Conservation (phyloP, 140 eudicot species). For the Flaveria floridana region DNA sequence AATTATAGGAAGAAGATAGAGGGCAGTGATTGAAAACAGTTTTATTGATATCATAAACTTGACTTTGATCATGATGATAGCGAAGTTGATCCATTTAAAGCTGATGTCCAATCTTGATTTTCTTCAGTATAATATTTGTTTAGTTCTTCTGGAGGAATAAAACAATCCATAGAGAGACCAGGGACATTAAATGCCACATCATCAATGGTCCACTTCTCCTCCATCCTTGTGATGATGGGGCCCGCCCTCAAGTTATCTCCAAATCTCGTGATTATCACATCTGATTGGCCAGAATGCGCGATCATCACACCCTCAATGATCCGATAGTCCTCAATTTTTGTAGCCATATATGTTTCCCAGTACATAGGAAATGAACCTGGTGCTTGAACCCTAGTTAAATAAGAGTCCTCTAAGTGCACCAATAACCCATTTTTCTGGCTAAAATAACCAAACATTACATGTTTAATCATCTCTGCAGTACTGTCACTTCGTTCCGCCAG, state of each 20-base stretch:
- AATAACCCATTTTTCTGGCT: constrained; percentile 87
- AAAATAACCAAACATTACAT: constrained; percentile 80
- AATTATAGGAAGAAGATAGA: constrained; percentile 23
- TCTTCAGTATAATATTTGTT: constrained; percentile 52
- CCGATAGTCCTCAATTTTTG: constrained; percentile 79
- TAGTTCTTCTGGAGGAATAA: constrained; percentile 76
- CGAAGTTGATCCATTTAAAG: constrained; percentile 33
- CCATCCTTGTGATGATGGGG: constrained; percentile 73
- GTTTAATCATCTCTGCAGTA: constrained; percentile 95
- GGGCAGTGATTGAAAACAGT: constrained; percentile 23
- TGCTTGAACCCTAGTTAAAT: constrained; percentile 78
- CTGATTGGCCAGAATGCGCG: constrained; percentile 88
- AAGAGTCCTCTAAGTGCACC: constrained; percentile 82
- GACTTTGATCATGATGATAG: constrained; percentile 21
- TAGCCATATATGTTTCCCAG: constrained; percentile 93
- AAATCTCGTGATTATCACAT: constrained; percentile 70
- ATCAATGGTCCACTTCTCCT: constrained; percentile 76
- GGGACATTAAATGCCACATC: constrained; percentile 88
- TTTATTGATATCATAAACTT: constrained; percentile 28
- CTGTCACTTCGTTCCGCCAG: constrained; percentile 79
- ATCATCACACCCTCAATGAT: constrained; percentile 74
- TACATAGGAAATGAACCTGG: constrained; percentile 84
- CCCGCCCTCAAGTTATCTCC: constrained; percentile 83
- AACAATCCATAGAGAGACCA: constrained; percentile 76
- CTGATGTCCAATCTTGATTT: constrained; percentile 50